phyloP scores from a whole-genome alignment of 805 yeast genomes.

The Tetrapisispora taiwanensis region DNA sequence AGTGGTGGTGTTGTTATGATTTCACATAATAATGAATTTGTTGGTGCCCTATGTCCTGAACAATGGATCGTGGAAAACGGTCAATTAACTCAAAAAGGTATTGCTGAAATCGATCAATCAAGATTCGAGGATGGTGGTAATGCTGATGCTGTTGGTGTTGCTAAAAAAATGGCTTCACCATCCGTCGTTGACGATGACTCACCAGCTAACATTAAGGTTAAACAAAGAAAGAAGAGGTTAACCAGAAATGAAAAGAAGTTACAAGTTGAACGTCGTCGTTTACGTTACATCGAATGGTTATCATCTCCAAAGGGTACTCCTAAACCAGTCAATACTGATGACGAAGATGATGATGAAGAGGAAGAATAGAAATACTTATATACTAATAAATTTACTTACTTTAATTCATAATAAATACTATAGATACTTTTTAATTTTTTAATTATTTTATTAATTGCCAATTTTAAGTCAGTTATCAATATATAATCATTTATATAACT shows the following conservation, averaged over 20 bases:
- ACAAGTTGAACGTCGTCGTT: constrained; percentile 87
- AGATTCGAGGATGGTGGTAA: constrained; percentile 76
- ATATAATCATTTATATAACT: too few species aligned
- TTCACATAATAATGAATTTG: constrained; percentile 94
- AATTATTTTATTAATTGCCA: too few species aligned
- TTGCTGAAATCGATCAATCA: constrained; percentile 58
- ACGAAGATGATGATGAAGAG: constrained; percentile 40
- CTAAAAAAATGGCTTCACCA: constrained; percentile 39
- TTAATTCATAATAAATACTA: neutral
- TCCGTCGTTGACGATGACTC: constrained; percentile 65
- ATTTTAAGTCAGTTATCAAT: too few species aligned
- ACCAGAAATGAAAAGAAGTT: constrained; percentile 92
- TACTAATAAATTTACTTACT: neutral
- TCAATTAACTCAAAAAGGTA: constrained; percentile 73
- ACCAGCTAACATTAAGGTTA: constrained; percentile 92
- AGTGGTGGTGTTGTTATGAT: constrained; percentile 97
- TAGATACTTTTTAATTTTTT: neutral
- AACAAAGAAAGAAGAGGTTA: constrained; percentile 89
- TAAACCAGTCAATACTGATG: constrained; percentile 86
- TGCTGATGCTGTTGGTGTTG: constrained; percentile 37
- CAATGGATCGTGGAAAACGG: constrained; percentile 97
- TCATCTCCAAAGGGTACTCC: constrained; percentile 97
- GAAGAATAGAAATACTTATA: neutral
- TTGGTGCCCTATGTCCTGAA: constrained; percentile 95
- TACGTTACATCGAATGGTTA: constrained; percentile 90